Base-by-base conservation (phyloP, 257 asterid species). In the Buddleja alternifolia region DNA sequence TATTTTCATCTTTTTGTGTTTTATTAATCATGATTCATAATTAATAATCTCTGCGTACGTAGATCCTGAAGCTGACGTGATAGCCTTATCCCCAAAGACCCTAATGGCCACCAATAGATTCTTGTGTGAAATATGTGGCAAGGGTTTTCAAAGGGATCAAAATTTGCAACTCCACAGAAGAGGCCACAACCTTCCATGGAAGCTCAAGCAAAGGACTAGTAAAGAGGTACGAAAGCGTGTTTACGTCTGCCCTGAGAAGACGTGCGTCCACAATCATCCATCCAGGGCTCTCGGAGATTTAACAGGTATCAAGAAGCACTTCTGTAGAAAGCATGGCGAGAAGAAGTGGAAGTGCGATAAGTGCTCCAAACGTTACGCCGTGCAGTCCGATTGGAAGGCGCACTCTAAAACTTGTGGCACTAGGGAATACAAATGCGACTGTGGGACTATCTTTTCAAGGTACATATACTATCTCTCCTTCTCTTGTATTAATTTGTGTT, bases 291-390 rank as follows among this genome's bases (percentile, higher is more conserved):
- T 93, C 3, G 97, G 98, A 7, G 98, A 93, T 80, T 57, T 93
- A 40, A 93, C 98, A 2, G 97, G 97, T 11, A 93, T 93, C 71
- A 93, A 93, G 76, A 90, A 93, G 57, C 98, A 93, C 87, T 93
- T 80, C 64, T 84, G 96, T 61, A 45, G 97, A 51, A 93, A 93
- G 74, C 98, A 93, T 57, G 98, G 98, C 0, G 98, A 88, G 80
- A 93, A 93, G 87, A 93, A 90, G 74, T 93, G 98, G 98, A 88
- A 86, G 88, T 93, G 98, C 57, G 95, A 86, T 40, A 90, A 93
- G 65, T 93, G 98, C 75, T 75, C 92, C 1, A 93, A 93, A 70
- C 77, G 93, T 14, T 93, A 93, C 47, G 97, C 97, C 0, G 98
- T 93, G 12, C 95, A 88, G 34, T 93, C 98, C 0, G 98, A 93